Evolutionary conservation across 2,329 filamentous ascomycete species (phyloP).

Genomic region (Nothopassalora personata): DNA sequence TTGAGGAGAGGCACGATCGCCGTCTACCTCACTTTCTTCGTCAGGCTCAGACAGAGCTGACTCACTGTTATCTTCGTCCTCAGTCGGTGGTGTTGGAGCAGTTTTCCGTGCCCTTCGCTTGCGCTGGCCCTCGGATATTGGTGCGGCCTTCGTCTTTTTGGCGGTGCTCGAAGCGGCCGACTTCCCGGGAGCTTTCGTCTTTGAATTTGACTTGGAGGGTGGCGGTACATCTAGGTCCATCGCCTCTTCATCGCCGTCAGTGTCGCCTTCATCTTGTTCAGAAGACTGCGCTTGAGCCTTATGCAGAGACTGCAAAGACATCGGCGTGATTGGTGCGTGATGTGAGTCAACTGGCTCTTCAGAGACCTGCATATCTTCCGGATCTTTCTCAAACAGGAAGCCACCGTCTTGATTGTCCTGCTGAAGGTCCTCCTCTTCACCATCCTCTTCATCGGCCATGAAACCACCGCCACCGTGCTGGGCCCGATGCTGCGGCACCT

Average conservation of each 20-base stretch:
- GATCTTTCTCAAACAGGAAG: constrained; percentile 36
- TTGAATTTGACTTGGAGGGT: not conserved
- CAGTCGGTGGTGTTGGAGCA: constrained; percentile 3
- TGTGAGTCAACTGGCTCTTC: constrained; percentile 1
- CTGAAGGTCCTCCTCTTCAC: constrained; percentile 19
- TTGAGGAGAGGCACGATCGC: constrained; percentile 18
- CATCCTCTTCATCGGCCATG: constrained; percentile 25
- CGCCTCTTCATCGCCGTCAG: constrained; percentile 7
- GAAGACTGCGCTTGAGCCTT: constrained; percentile 20
- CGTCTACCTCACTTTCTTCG: not conserved
- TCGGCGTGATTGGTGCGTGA: constrained; percentile 20
- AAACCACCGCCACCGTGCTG: constrained; percentile 23
- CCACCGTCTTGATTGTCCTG: constrained; percentile 35
- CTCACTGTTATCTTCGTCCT: constrained; percentile 1
- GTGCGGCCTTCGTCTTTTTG: not conserved
- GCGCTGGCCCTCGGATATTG: constrained; percentile 2
- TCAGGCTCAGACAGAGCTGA: constrained; percentile 8
- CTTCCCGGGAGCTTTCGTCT: not conserved
- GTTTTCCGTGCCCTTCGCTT: constrained; percentile 7
- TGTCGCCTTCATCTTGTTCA: constrained; percentile 20
- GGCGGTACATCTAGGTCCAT: not conserved
- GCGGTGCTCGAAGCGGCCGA: not conserved
- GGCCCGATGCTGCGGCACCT: constrained; percentile 28
- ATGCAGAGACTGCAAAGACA: constrained; percentile 25
- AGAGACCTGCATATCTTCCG: constrained; percentile 14